Evolutionary conservation across 169 alveolate species (phyloP).

Genomic region (Plasmodium sp.): DNA sequence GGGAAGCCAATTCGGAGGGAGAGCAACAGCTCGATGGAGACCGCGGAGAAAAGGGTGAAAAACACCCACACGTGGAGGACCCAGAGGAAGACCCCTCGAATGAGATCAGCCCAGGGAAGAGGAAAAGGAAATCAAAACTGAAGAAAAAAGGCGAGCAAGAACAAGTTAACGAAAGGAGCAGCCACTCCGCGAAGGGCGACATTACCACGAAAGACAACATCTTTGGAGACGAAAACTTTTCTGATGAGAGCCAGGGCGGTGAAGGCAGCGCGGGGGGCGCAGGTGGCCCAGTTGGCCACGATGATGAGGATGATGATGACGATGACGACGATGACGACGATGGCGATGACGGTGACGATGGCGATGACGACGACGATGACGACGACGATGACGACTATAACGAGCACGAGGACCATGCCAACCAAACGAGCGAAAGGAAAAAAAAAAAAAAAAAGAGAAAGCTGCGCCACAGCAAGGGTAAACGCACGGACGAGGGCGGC

Average conservation of each 20-base stretch:
- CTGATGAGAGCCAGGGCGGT: background rate
- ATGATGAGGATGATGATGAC: background rate
- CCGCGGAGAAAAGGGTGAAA: background rate
- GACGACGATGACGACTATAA: background rate
- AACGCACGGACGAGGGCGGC: background rate
- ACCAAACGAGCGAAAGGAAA: background rate
- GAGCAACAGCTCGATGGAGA: background rate
- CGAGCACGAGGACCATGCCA: background rate
- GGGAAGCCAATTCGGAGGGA: background rate
- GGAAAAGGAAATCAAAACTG: slow-evolving; percentile 1
- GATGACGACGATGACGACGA: background rate
- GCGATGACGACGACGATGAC: background rate
- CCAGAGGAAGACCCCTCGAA: background rate
- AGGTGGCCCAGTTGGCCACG: background rate
- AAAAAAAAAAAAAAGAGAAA: slow-evolving; percentile 3
- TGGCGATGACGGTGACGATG: background rate
- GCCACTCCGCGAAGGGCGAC: background rate
- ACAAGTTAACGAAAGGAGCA: background rate
- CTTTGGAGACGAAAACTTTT: background rate
- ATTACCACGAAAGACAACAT: background rate
- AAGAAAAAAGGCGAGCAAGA: background rate
- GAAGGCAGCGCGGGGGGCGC: background rate
- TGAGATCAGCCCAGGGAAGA: background rate
- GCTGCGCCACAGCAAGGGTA: background rate
- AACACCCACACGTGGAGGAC: background rate